phyloP scores from a whole-genome alignment of 306 rosid genomes.

The Fragaria nilgerrensis region DNA sequence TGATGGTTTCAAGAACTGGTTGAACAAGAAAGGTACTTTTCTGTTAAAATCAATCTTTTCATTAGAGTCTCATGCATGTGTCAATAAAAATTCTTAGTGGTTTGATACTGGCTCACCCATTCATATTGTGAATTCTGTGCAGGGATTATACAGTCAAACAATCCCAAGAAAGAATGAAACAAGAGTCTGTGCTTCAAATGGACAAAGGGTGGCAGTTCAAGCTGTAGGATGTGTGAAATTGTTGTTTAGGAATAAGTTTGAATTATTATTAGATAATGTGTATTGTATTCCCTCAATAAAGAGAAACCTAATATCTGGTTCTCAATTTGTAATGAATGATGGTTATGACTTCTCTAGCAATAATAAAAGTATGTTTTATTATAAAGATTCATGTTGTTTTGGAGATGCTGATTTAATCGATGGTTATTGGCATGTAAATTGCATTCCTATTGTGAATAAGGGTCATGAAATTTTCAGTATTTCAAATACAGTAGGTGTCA shows the following conservation, averaged over 20 bases:
- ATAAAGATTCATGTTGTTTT: neutral
- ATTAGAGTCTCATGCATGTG: too few relatives aligned
- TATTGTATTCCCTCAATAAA: too few relatives aligned
- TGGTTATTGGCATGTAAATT: neutral
- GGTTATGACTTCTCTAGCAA: neutral
- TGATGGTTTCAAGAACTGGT: too few relatives aligned
- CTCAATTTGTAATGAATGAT: neutral
- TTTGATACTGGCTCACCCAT: neutral
- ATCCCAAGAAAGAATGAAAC: neutral
- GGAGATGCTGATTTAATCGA: neutral
- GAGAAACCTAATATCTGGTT: too few relatives aligned
- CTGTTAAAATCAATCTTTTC: too few relatives aligned
- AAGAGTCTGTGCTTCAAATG: too few relatives aligned
- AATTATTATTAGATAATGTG: too few relatives aligned
- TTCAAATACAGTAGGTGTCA: neutral
- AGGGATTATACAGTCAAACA: neutral
- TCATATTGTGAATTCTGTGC: neutral
- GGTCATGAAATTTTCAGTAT: neutral
- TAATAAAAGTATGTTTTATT: neutral
- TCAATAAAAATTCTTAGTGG: neutral
- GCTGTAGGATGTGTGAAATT: too few relatives aligned
- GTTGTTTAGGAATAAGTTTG: too few relatives aligned
- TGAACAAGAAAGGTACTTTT: too few relatives aligned
- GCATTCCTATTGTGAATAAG: neutral
- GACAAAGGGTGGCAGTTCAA: too few relatives aligned